Percentiles rank a stretch among this genome's conserved stretches.
These are phyloP conservation scores for Wickerhamomyces sp. DNA, from an alignment of 1,139 yeast genomes.

Conservation along the genomic window DNA sequence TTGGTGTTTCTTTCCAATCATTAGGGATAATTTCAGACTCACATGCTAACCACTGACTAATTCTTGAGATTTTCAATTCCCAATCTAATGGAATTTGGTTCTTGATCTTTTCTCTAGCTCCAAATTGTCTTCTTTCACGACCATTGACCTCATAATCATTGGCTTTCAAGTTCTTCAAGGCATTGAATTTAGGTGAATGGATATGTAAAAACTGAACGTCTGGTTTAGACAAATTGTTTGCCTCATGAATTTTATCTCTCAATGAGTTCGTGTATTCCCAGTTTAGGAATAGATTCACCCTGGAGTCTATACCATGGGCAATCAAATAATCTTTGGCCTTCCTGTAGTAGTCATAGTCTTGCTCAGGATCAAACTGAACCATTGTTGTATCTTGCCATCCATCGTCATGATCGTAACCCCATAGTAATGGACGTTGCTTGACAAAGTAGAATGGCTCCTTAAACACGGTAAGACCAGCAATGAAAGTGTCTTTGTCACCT, in stretches of 20 bases:
- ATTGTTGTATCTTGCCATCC: slow-evolving; percentile 38
- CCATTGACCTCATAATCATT: slow-evolving; percentile 38
- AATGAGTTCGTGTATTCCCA: slow-evolving; percentile 18
- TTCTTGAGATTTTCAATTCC: slow-evolving; percentile 52
- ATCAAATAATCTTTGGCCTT: slow-evolving; percentile 17
- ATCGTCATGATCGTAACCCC: slow-evolving; percentile 39
- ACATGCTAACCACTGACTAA: slow-evolving; percentile 52
- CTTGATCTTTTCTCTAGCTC: slow-evolving; percentile 41
- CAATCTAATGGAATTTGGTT: slow-evolving; percentile 43
- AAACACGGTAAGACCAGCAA: slow-evolving; percentile 53
- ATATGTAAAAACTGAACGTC: slow-evolving; percentile 50
- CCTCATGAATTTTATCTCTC: slow-evolving; percentile 23
- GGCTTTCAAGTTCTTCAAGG: slow-evolving; percentile 38
- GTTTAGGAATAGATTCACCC: slow-evolving; percentile 20
- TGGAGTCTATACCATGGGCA: slow-evolving; percentile 18
- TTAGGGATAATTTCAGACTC: slow-evolving; percentile 42
- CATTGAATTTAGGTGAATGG: slow-evolving; percentile 53
- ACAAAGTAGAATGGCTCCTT: slow-evolving; percentile 51
- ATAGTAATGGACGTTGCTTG: slow-evolving; percentile 26
- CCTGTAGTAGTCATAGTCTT: slow-evolving; percentile 30
- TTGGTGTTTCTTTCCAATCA: slow-evolving; percentile 39
- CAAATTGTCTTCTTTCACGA: slow-evolving; percentile 43
- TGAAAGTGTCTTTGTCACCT: slow-evolving; percentile 61
- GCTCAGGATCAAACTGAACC: slow-evolving; percentile 38
- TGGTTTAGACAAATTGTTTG: slow-evolving; percentile 28